phyloP scores from a whole-genome alignment of 2,329 filamentous ascomycete species.

The Phaeosphaeriaceae sp. region DNA sequence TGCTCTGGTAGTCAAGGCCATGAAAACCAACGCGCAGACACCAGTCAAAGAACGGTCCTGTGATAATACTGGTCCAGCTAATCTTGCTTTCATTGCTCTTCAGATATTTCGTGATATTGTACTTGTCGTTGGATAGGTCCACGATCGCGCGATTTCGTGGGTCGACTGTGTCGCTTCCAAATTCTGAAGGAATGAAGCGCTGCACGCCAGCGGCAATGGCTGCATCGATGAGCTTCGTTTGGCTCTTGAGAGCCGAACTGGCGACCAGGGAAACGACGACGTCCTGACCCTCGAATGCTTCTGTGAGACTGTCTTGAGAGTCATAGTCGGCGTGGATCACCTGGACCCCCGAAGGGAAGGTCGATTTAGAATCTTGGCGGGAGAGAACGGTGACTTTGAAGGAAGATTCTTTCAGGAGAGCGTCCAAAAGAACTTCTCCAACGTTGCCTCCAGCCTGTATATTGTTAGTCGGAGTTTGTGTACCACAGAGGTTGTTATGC shows the following conservation, averaged over 20 bases:
- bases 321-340: constrained; percentile 60
- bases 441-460: constrained; percentile 51
- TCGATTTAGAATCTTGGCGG: constrained; percentile 56
- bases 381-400: constrained; percentile 66
- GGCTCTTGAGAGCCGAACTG: constrained; percentile 51
- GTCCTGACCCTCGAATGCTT: constrained; percentile 64
- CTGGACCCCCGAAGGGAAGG: constrained; percentile 50
- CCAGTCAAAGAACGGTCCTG: constrained; percentile 59
- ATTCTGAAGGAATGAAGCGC: constrained; percentile 70
- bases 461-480: constrained; percentile 14
- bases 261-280: constrained; percentile 62
- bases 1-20: constrained; percentile 59
- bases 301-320: constrained; percentile 56
- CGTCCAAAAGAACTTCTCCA: constrained; percentile 51
- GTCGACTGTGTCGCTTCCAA: constrained; percentile 54
- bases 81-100: constrained; percentile 57
- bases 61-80: constrained; percentile 62
- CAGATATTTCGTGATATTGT: constrained; percentile 60
- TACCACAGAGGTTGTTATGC: constrained; percentile 7
- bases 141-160: constrained; percentile 50
- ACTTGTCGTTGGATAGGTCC: constrained; percentile 63
- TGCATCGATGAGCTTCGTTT: constrained; percentile 65
- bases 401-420: constrained; percentile 49
- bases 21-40: constrained; percentile 59
- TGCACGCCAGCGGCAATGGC: constrained; percentile 67